Percentiles rank a stretch among this genome's conserved stretches.
These are phyloP conservation scores for Phytophthora boehmeriae DNA, from an alignment of 352 stramenopile species.

Conservation along the genomic window DNA sequence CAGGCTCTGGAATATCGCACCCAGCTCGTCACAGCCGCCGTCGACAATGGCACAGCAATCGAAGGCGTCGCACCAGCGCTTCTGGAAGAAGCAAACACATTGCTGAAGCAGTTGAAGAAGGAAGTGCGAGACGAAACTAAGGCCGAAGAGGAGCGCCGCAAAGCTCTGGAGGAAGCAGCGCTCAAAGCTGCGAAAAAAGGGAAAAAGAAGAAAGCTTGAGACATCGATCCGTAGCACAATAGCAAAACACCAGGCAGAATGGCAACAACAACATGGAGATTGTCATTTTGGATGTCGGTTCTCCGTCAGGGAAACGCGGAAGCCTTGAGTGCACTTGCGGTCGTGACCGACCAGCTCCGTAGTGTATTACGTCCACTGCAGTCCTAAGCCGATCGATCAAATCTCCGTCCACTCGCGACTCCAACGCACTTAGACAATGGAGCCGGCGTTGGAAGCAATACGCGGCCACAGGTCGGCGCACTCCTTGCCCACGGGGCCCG, in stretches of 20 bases:
- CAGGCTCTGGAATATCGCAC: slow-evolving; percentile 68
- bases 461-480: slow-evolving; percentile 99
- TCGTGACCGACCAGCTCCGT: not conserved
- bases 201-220: slow-evolving; percentile 79
- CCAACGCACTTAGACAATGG: slow-evolving; percentile 95
- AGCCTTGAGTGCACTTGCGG: not conserved
- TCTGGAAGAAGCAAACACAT: slow-evolving; percentile 60
- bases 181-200: slow-evolving; percentile 82
- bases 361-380: not conserved
- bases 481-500: slow-evolving; percentile 99
- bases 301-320: slow-evolving; percentile 11
- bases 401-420: not conserved
- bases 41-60: slow-evolving; percentile 49
- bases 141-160: slow-evolving; percentile 75
- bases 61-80: slow-evolving; percentile 58
- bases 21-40: slow-evolving; percentile 54
- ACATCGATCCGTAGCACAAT: not conserved
- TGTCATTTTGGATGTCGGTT: slow-evolving; percentile 42
- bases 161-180: slow-evolving; percentile 69
- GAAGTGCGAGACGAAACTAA: slow-evolving; percentile 81
- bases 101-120: slow-evolving; percentile 84
- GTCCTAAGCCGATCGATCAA: not conserved
- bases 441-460: slow-evolving; percentile 99
- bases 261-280: slow-evolving; percentile 38
- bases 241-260: slow-evolving; percentile 10